Percentiles rank a stretch among this genome's conserved stretches.
Evolutionary conservation across 1,284 basidiomycete species (phyloP).

Genomic region (Ustilago bromivora): DNA sequence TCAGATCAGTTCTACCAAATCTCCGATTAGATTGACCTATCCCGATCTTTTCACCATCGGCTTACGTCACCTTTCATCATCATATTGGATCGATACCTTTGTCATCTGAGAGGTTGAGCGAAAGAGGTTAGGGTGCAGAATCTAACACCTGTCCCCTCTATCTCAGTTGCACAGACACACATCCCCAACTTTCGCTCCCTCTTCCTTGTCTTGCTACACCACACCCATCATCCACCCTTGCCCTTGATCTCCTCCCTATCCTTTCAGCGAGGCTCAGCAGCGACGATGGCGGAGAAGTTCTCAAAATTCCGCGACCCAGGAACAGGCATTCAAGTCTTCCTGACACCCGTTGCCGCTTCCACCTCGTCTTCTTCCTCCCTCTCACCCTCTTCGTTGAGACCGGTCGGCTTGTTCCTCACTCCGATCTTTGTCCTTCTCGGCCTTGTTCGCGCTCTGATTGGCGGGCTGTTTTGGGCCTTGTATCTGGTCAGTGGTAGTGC

Average conservation of each 20-base stretch:
- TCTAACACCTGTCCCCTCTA: too few relatives aligned
- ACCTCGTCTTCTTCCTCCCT: constrained; percentile 3
- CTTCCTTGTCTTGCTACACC: neutral
- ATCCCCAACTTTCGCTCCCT: neutral
- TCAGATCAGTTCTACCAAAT: too few relatives aligned
- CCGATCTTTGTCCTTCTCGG: constrained; percentile 35
- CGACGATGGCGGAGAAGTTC: constrained; percentile 52
- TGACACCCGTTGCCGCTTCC: constrained; percentile 36
- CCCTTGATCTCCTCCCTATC: neutral
- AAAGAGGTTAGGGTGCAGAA: too few relatives aligned
- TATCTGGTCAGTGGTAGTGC: constrained; percentile 2
- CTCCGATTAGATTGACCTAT: too few relatives aligned
- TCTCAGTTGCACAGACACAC: too few relatives aligned
- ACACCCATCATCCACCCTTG: neutral
- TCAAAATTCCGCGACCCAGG: constrained; percentile 50
- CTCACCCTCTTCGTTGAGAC: neutral
- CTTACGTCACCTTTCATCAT: too few relatives aligned
- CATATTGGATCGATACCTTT: too few relatives aligned
- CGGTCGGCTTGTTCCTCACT: constrained; percentile 4
- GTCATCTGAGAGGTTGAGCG: too few relatives aligned
- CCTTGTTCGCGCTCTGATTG: constrained; percentile 11
- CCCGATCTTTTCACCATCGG: too few relatives aligned
- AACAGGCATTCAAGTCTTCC: constrained; percentile 57
- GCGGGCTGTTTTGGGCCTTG: constrained; percentile 9
- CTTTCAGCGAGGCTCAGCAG: too few relatives aligned